Conservation (phyloP, 495 filamentous ascomycete species). For the Talaromyces wortmannii region DNA sequence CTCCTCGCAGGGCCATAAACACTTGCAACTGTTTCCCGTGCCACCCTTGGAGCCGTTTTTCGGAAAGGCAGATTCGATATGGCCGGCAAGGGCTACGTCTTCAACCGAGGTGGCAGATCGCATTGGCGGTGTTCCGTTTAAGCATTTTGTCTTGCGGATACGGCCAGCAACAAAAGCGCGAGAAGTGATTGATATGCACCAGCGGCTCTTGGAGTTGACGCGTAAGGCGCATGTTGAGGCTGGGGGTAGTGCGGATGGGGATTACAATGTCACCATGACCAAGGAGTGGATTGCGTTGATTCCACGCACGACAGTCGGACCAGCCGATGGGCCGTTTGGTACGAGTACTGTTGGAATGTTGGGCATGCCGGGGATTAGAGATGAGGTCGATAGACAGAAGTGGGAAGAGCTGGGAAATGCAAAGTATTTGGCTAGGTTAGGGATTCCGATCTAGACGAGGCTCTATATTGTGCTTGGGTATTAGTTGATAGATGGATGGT, state of each 20-base stretch:
- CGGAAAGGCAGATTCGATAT: neutral
- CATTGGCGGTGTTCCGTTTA: slow-evolving; percentile 9
- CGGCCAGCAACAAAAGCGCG: neutral
- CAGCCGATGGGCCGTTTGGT: slow-evolving; percentile 4
- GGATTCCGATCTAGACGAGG: neutral
- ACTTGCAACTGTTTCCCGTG: slow-evolving; percentile 15
- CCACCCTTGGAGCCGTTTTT: slow-evolving; percentile 5
- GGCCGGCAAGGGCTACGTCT: slow-evolving; percentile 5
- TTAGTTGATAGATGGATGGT: neutral
- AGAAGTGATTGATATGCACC: slow-evolving; percentile 4
- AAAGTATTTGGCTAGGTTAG: slow-evolving; percentile 3
- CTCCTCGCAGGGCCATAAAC: slow-evolving; percentile 17
- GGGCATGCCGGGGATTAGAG: slow-evolving; percentile 1
- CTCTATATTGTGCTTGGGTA: neutral
- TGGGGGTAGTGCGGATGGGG: slow-evolving; percentile 3
- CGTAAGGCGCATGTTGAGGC: slow-evolving; percentile 4
- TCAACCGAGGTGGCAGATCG: neutral
- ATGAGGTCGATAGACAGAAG: slow-evolving; percentile 3
- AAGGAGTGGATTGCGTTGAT: slow-evolving; percentile 11
- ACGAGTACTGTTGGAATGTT: slow-evolving; percentile 11
- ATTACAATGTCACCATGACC: slow-evolving; percentile 11
- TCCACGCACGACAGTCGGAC: slow-evolving; percentile 5
- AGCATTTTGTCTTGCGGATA: slow-evolving; percentile 9
- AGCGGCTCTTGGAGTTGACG: slow-evolving; percentile 4
- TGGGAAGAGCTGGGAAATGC: slow-evolving; percentile 2